These are phyloP conservation scores for Rhodosporidiobolus sp. DNA, from an alignment of 768 basidiomycete species.

Conservation along the genomic window DNA sequence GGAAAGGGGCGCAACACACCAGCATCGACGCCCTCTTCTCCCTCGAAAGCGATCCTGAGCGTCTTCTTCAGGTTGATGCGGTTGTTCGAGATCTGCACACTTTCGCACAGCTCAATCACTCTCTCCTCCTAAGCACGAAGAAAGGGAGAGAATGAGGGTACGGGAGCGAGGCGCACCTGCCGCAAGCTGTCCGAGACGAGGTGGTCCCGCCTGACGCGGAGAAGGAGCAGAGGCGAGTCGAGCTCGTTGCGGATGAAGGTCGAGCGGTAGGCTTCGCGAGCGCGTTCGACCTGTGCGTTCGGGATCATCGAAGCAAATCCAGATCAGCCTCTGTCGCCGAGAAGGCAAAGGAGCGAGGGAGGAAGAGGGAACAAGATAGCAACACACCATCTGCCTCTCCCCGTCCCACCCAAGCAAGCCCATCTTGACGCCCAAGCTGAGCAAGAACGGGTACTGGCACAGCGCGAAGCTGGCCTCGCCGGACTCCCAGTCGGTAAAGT, in stretches of 20 bases:
- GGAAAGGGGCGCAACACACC: neutral
- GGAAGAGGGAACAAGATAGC: no score
- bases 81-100: slow-evolving; percentile 27
- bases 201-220: slow-evolving; percentile 17
- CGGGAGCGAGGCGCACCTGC: slow-evolving; percentile 7
- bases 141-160: no score
- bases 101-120: no score
- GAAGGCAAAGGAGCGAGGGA: no score
- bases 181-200: slow-evolving; percentile 35
- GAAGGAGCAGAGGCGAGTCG: slow-evolving; percentile 11
- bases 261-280: slow-evolving; percentile 11
- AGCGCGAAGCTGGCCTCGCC: slow-evolving; percentile 16
- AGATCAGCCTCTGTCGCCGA: neutral
- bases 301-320: no score
- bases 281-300: neutral
- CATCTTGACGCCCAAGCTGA: slow-evolving; percentile 37
- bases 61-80: slow-evolving; percentile 64
- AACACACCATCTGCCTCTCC: slow-evolving; percentile 32
- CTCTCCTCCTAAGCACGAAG: fast-evolving
- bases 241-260: neutral
- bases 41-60: slow-evolving; percentile 71
- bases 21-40: slow-evolving; percentile 69
- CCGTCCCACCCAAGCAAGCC: slow-evolving; percentile 29
- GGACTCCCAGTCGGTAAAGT: slow-evolving; percentile 25
- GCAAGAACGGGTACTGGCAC: slow-evolving; percentile 41